Evolutionary conservation across 331 rosid genomes (phyloP).

Genomic region (Phaseolus coccineus): DNA sequence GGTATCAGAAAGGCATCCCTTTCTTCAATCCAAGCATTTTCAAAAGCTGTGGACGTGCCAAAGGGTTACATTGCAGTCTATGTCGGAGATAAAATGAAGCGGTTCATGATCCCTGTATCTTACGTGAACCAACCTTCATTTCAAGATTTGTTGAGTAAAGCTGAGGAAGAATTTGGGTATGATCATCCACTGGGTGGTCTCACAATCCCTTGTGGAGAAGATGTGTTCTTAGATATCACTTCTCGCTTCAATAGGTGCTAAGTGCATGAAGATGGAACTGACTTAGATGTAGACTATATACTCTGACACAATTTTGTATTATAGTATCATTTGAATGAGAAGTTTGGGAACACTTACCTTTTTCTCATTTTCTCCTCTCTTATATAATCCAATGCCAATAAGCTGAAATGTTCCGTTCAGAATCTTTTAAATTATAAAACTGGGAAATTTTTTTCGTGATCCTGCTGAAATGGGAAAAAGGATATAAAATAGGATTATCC

Average conservation of each 20-base stretch:
- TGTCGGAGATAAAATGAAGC: constrained; percentile 51
- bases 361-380: no score
- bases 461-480: no score
- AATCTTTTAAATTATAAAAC: no score
- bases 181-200: constrained; percentile 45
- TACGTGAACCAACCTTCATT: neutral
- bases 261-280: neutral
- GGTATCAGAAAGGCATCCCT: neutral
- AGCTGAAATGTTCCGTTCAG: no score
- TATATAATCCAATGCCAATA: no score
- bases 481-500: no score
- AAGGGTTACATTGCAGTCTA: constrained; percentile 58
- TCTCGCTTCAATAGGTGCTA: neutral
- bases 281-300: neutral
- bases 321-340: no score
- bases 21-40: neutral
- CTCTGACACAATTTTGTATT: neutral
- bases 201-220: constrained; percentile 41
- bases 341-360: no score
- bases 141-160: constrained; percentile 36
- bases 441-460: no score
- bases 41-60: constrained; percentile 37
- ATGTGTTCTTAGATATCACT: neutral
- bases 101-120: constrained; percentile 51
- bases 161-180: constrained; percentile 48